Base-by-base conservation (phyloP, 1,284 basidiomycete genomes). In the Apiotrichum domesticum region DNA sequence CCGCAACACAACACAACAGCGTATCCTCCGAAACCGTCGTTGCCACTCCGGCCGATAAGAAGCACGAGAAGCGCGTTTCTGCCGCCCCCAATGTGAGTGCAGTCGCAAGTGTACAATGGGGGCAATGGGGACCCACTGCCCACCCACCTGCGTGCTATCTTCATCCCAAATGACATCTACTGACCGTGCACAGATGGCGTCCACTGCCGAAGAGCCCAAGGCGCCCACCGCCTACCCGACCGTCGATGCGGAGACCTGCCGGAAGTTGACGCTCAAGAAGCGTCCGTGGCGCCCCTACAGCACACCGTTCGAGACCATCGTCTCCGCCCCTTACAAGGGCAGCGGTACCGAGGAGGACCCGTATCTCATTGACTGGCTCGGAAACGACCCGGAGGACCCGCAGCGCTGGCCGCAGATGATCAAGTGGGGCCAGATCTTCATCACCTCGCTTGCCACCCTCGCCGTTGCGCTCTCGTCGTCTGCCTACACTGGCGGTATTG, bases 291-390 rank as follows among this genome's bases (percentile, higher is more conserved):
- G 72, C 11, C 65, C 51, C 0, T 65, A 72, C 46, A 62, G 67
- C 11, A 78, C 76, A 0, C 72, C 77, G 0, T 79, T 76, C 50
- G 63, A 67, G 45, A 52, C 64, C 2, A 78, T 79, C 55, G 48
- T 77, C 35, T 55, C 62, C 11, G 61, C 70, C 50, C 65, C 65
- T 2, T 79, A 78, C 62, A 61, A 56, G 37, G 78, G 78, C 6
- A 59, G 63, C 15, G 78, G 77, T 8, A 78, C 76, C 4, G 58
- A 69, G 4, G 69, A 68, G 10, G 71, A 76, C 47, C 78, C 77
- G 0, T 78, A 68, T 58, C 63, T 78, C 13, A 68, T 79, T 32
- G 72, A 74, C 57, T 74, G 72, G 72, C 54, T 74, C 9, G 55
- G 57, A 1, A 55, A 55, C 29, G 57, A 74, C 58, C 60, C 58